Percentiles rank a stretch among this genome's conserved stretches.
These are phyloP conservation scores for Sphaceloma murrayae DNA, from an alignment of 2,329 filamentous ascomycete species.

Conservation along the genomic window DNA sequence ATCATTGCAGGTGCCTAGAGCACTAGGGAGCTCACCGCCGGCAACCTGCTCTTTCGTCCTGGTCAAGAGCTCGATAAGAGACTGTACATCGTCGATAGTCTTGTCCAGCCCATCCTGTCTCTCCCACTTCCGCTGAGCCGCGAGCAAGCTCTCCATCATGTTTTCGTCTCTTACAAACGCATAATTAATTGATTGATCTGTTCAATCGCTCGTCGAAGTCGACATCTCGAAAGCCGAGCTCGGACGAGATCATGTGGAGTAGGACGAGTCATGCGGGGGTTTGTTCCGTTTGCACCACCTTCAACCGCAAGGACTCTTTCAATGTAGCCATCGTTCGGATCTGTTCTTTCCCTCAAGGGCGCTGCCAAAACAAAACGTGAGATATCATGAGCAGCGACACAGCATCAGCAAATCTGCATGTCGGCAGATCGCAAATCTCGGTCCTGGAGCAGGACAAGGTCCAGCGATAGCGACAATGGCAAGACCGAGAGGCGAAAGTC, in stretches of 20 bases:
- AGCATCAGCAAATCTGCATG: constrained; percentile 3
- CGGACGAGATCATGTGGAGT: background rate
- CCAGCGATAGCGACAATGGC: constrained; percentile 6
- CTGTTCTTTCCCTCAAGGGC: too few species aligned
- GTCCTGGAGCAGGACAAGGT: constrained; percentile 15
- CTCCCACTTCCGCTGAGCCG: constrained; percentile 64
- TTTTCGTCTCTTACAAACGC: background rate
- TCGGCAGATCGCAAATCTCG: constrained; percentile 13
- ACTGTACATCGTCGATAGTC: constrained; percentile 70
- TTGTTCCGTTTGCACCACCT: background rate
- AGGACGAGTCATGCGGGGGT: constrained; percentile 8
- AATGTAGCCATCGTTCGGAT: too few species aligned
- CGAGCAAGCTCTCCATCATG: constrained; percentile 58
- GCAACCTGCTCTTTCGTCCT: constrained; percentile 65
- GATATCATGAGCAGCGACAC: background rate
- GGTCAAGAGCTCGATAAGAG: constrained; percentile 67
- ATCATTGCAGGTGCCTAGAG: constrained; percentile 17
- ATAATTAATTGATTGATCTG: background rate
- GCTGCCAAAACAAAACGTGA: background rate
- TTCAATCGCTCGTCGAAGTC: background rate
- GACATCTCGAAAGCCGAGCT: background rate
- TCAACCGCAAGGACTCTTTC: too few species aligned
- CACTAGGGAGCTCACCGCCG: constrained; percentile 36
- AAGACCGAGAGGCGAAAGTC: constrained; percentile 1
- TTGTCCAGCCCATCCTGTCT: constrained; percentile 59